phyloP scores from a whole-genome alignment of 164 flowering plant species.

The Macadamia integrifolia region DNA sequence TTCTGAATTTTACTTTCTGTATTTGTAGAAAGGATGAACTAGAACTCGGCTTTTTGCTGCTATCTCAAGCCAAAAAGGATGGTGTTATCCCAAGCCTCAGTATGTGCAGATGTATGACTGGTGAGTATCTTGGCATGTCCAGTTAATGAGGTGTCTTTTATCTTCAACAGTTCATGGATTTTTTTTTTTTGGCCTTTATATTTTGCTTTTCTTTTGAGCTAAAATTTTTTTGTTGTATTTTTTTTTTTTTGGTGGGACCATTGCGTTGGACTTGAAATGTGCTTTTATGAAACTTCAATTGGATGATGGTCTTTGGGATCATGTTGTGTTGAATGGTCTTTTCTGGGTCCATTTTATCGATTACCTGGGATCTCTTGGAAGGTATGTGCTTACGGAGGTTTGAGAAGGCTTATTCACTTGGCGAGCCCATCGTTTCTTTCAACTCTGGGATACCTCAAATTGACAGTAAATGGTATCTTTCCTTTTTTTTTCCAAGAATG shows the following conservation, averaged over 20 bases:
- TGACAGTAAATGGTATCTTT: slow-evolving; percentile 64
- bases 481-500: no score
- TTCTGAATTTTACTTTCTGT: slow-evolving; percentile 1
- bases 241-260: not conserved
- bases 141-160: not conserved
- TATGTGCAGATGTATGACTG: slow-evolving; percentile 62
- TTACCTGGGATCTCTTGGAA: slow-evolving; percentile 24
- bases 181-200: not conserved
- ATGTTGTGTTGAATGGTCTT: not conserved
- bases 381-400: slow-evolving; percentile 77
- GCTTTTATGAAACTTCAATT: not conserved
- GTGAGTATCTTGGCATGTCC: slow-evolving; percentile 30
- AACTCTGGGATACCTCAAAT: slow-evolving; percentile 55
- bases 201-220: not conserved
- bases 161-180: not conserved
- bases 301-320: not conserved
- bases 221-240: not conserved
- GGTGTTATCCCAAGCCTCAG: slow-evolving; percentile 48
- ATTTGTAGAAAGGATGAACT: slow-evolving; percentile 60
- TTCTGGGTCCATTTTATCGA: not conserved
- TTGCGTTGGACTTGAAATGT: not conserved
- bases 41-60: slow-evolving; percentile 56
- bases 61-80: slow-evolving; percentile 69
- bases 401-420: slow-evolving; percentile 54
- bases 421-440: slow-evolving; percentile 60